A percentile compares a stretch with the other conserved stretches of the same genome.
Evolutionary conservation across 2,329 filamentous ascomycete genomes (phyloP).

Genomic region (Hyphodiscus sp.): DNA sequence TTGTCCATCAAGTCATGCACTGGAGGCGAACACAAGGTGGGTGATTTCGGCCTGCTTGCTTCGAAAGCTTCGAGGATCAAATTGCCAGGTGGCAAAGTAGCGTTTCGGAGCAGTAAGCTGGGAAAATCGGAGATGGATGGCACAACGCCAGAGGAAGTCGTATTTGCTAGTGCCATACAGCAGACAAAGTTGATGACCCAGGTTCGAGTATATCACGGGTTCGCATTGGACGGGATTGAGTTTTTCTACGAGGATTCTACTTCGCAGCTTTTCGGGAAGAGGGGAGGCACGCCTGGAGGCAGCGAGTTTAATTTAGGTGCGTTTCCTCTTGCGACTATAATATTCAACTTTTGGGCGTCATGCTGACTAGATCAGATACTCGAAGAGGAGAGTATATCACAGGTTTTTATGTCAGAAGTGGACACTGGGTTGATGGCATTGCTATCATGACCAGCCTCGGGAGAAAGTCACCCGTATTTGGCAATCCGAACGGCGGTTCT

Average conservation of each 20-base stretch:
- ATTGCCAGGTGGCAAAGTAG: conserved; percentile 66
- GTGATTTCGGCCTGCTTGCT: conserved; percentile 64
- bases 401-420: conserved; percentile 77
- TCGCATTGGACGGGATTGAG: conserved; percentile 76
- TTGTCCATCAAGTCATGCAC: conserved; percentile 71
- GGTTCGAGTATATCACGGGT: conserved; percentile 70
- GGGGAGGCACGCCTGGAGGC: conserved; percentile 61
- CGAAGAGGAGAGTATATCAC: conserved; percentile 79
- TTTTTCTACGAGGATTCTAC: conserved; percentile 88
- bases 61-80: conserved; percentile 70
- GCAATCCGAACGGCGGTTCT: conserved; percentile 72
- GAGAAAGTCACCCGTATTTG: conserved; percentile 79
- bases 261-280: conserved; percentile 79
- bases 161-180: conserved; percentile 63
- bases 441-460: conserved; percentile 86
- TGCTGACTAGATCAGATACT: conserved; percentile 50
- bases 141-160: conserved; percentile 61
- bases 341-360: background rate
- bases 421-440: conserved; percentile 79
- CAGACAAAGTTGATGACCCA: conserved; percentile 68
- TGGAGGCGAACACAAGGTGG: conserved; percentile 65
- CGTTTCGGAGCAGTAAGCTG: conserved; percentile 69
- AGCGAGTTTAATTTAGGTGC: conserved; percentile 72
- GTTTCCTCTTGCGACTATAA: conserved; percentile 25
- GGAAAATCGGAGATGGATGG: conserved; percentile 67